phyloP scores from a whole-genome alignment of 192 early-diverging fungal genomes.

The Gonapodya sp. region DNA sequence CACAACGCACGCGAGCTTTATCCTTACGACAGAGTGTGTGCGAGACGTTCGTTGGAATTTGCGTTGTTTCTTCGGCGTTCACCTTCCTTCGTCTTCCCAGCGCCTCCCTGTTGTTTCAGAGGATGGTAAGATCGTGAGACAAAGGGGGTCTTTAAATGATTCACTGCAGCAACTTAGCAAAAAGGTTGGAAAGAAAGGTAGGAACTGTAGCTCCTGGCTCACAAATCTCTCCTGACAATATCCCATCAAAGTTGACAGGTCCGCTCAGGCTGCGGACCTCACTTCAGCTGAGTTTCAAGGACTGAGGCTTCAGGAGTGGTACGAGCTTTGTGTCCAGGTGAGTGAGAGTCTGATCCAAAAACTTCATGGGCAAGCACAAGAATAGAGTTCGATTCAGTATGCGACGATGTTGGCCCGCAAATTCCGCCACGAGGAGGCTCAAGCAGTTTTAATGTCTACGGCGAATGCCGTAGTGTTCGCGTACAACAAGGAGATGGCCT shows the following conservation, averaged over 20 bases:
- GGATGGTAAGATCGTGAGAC: not conserved
- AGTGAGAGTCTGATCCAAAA: not conserved
- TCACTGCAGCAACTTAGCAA: not conserved
- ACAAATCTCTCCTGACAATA: not conserved
- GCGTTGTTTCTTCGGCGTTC: slow-evolving; percentile 1
- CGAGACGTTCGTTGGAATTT: not conserved
- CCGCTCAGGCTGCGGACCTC: not conserved
- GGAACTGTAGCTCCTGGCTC: not conserved
- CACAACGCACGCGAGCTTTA: not conserved
- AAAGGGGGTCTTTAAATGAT: not conserved
- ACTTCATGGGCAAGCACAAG: not conserved
- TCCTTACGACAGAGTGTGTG: not conserved
- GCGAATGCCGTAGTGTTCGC: slow-evolving; percentile 53
- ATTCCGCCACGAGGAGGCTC: slow-evolving; percentile 43
- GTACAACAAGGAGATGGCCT: slow-evolving; percentile 28
- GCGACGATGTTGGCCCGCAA: slow-evolving; percentile 36
- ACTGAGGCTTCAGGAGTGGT: slow-evolving; percentile 47
- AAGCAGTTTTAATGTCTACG: slow-evolving; percentile 37
- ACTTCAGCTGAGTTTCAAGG: slow-evolving; percentile 16
- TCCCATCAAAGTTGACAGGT: not conserved
- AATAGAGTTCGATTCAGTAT: slow-evolving; percentile 39
- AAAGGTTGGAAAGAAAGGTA: not conserved
- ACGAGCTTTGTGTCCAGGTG: slow-evolving; percentile 53
- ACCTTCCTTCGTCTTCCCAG: not conserved
- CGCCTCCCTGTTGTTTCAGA: not conserved